Evolutionary conservation across 192 early-diverging fungal species (phyloP).

Genomic region (Borealophlyctis nickersoniae): DNA sequence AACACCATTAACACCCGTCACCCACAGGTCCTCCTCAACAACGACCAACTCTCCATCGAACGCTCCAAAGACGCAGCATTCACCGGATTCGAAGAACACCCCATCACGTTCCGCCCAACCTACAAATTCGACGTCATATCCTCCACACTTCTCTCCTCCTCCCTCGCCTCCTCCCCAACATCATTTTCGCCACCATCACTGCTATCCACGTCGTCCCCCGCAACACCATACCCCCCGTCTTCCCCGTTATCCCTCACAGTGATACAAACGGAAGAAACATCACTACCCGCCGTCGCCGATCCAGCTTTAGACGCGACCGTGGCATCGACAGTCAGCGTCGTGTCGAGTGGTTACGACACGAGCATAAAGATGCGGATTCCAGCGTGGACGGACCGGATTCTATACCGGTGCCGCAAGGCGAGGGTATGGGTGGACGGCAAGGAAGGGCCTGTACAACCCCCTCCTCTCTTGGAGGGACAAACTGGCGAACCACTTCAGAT

Average conservation of each 20-base stretch:
- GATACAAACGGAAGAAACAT: neutral
- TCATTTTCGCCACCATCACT: neutral
- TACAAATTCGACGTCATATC: slow-evolving; percentile 90
- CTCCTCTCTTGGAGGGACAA: neutral
- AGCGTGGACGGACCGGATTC: slow-evolving; percentile 91
- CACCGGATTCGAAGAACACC: slow-evolving; percentile 73
- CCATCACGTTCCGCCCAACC: slow-evolving; percentile 78
- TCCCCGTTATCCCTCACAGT: neutral
- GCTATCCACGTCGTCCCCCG: neutral
- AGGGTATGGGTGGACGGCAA: neutral
- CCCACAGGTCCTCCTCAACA: neutral
- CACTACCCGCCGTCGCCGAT: too few relatives aligned
- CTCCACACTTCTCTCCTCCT: too few relatives aligned
- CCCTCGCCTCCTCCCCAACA: slow-evolving; percentile 56
- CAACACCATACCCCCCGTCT: slow-evolving; percentile 59
- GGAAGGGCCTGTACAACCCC: neutral
- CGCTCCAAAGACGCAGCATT: slow-evolving; percentile 67
- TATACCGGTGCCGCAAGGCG: slow-evolving; percentile 58
- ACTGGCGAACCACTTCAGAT: neutral
- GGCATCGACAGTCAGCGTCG: too few relatives aligned
- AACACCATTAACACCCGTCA: too few relatives aligned
- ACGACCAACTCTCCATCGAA: slow-evolving; percentile 55
- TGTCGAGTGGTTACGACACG: slow-evolving; percentile 27
- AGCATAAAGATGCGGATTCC: slow-evolving; percentile 73
- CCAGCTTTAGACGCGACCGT: too few relatives aligned